Evolutionary conservation across 2,329 filamentous ascomycete species (phyloP), one percentile per base, ranked within the genome.

Genomic region (Rhinocladiella similis): DNA sequence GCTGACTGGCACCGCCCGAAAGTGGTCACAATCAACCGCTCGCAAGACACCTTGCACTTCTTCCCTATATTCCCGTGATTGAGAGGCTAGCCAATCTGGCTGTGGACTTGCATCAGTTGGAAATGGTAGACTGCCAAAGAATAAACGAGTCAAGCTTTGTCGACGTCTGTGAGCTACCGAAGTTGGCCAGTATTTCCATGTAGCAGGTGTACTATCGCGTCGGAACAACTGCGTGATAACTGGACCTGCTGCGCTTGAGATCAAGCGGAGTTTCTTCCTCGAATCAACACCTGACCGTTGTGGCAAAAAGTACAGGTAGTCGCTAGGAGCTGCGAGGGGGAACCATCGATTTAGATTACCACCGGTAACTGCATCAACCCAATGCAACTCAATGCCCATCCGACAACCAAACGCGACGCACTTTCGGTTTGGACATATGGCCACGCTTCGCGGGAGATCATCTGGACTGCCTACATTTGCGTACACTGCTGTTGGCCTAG

Each of bases 361-460:
- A 10, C 74, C 72, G 2, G 73, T 79, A 38, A 74, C 64, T 27
- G 76, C 74, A 57, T 81, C 77, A 12, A 80, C 69, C 78, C 83
- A 88, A 66, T 86, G 83, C 38, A 88, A 72, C 65, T 88, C 85
- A 50, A 88, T 82, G 1, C 84, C 82, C 6, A 79, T 75, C 12
- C 79, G 78, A 60, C 83, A 86, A 13, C 85, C 85, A 72, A 87
- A 88, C 7, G 84, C 85, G 33, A 87, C 81, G 62, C 83, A 87
- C 49, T 79, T 78, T 45, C 83, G 77, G 55, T 85, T 81, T n/a
- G 85, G 85, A 62, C 82, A 87, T 33, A 88, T 81, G 0, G 85
- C 81, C 9, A 88, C 79, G 38, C 83, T 86, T n/a, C 82, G 79
- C 12, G 86, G 85, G 14, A 82, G 82, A 60, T 87, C 83, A 51